Conservation (phyloP, 192 early-diverging fungal species). For the Mortierella alpina region DNA sequence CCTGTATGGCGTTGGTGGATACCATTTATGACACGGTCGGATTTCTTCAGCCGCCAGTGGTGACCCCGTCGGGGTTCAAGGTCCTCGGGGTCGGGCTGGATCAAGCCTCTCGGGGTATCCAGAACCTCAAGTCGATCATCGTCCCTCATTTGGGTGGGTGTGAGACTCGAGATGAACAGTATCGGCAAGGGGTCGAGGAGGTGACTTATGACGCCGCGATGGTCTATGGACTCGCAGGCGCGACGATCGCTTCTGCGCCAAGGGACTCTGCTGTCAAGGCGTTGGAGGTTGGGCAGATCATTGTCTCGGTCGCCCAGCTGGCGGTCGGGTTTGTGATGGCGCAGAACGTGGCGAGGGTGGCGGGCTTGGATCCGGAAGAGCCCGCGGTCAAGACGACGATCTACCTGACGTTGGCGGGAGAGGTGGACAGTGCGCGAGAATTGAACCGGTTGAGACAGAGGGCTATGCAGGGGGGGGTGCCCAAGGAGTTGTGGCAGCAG, state of each 20-base stretch:
- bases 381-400: constrained; percentile 12
- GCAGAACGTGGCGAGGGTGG: constrained; percentile 15
- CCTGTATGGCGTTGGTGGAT: constrained; percentile 19
- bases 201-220: constrained; percentile 26
- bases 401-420: constrained; percentile 14
- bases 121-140: constrained; percentile 9
- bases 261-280: constrained; percentile 7
- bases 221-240: constrained; percentile 25
- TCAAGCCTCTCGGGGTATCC: constrained; percentile 13
- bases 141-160: background rate
- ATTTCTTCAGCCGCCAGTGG: constrained; percentile 6
- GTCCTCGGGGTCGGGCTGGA: constrained; percentile 21
- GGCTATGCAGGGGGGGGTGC: background rate
- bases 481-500: background rate
- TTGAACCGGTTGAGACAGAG: constrained; percentile 12
- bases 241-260: constrained; percentile 4
- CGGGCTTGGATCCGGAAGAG: constrained; percentile 17
- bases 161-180: constrained; percentile 14
- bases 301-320: constrained; percentile 20
- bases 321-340: constrained; percentile 36
- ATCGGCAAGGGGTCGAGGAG: constrained; percentile 20
- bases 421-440: background rate
- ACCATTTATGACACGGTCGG: constrained; percentile 42
- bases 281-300: constrained; percentile 15
- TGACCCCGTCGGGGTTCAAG: constrained; percentile 12